A percentile compares a stretch with the other conserved stretches of the same genome.
Evolutionary conservation across 2,329 filamentous ascomycete genomes (phyloP).

Genomic region (Sporothrix dimorphospora): DNA sequence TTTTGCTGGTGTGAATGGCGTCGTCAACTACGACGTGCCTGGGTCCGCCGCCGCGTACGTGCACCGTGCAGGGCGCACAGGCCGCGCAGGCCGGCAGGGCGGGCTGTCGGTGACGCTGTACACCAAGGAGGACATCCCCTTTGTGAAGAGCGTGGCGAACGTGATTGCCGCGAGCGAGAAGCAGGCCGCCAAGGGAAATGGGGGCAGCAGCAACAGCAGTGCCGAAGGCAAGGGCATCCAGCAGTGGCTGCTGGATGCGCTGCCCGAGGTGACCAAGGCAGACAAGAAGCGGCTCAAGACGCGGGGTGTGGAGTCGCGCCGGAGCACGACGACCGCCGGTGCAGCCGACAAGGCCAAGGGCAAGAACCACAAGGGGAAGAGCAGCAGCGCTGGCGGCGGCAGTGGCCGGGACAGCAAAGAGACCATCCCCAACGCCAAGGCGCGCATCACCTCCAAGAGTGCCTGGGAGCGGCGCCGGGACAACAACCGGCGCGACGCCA

Average conservation of each 20-base stretch:
- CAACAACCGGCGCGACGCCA: conserved; percentile 66
- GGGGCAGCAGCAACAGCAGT: not conserved
- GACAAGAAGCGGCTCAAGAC: conserved; percentile 82
- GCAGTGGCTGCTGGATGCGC: conserved; percentile 84
- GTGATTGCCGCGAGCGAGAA: conserved; percentile 85
- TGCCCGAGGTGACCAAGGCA: conserved; percentile 82
- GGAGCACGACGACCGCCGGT: conserved; percentile 40
- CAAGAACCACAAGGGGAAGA: conserved; percentile 18
- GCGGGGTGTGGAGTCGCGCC: conserved; percentile 75
- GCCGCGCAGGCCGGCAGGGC: conserved; percentile 81
- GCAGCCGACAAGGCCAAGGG: not conserved
- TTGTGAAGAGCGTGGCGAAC: conserved; percentile 87
- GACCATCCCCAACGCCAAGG: conserved; percentile 44
- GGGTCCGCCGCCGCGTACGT: conserved; percentile 89
- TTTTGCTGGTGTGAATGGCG: conserved; percentile 91
- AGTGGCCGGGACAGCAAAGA: conserved; percentile 37
- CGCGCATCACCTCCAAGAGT: conserved; percentile 81
- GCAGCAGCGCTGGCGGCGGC: not conserved
- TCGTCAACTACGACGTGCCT: conserved; percentile 97
- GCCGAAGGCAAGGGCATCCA: conserved; percentile 52
- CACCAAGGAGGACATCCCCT: conserved; percentile 90
- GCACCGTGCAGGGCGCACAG: conserved; percentile 89
- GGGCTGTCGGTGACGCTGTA: conserved; percentile 93
- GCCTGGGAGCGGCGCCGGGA: conserved; percentile 72
- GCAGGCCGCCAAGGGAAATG: conserved; percentile 51